Evolutionary conservation across 257 asterid species (phyloP).

Genomic region (Salvia hispanica): DNA sequence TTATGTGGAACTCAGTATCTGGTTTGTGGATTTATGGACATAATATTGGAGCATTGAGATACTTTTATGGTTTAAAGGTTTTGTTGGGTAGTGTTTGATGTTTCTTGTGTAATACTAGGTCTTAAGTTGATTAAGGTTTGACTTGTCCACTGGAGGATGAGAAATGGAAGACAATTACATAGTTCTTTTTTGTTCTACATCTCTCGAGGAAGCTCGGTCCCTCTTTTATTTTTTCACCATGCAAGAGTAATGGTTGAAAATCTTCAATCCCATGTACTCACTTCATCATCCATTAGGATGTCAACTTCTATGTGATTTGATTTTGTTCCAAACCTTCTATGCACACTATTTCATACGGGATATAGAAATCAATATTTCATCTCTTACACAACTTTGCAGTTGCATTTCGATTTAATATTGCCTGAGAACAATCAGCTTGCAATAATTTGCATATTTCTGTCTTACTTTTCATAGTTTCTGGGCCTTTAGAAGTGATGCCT

Average conservation of each 20-base stretch:
- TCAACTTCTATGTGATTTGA: neutral
- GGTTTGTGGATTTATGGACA: neutral
- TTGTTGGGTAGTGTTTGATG: neutral
- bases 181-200: slow-evolving; percentile 5
- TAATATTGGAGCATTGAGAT: neutral
- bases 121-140: neutral
- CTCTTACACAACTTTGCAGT: neutral
- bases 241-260: neutral
- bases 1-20: slow-evolving; percentile 1
- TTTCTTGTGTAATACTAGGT: slow-evolving; percentile 1
- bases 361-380: slow-evolving; percentile 15
- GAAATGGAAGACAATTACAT: neutral
- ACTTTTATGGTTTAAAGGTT: neutral
- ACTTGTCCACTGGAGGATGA: neutral
- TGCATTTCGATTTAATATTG: slow-evolving; percentile 10
- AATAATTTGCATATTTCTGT: neutral
- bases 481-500: slow-evolving; percentile 1
- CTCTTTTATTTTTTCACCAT: neutral
- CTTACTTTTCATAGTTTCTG: slow-evolving; percentile 13
- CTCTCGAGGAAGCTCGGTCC: neutral
- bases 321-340: slow-evolving; percentile 7
- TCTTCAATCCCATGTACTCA: neutral
- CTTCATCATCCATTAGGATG: neutral
- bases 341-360: slow-evolving; percentile 14
- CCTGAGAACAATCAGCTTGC: slow-evolving; percentile 17